Conservation (phyloP, 805 yeast species). For the Hanseniaspora vineae region DNA sequence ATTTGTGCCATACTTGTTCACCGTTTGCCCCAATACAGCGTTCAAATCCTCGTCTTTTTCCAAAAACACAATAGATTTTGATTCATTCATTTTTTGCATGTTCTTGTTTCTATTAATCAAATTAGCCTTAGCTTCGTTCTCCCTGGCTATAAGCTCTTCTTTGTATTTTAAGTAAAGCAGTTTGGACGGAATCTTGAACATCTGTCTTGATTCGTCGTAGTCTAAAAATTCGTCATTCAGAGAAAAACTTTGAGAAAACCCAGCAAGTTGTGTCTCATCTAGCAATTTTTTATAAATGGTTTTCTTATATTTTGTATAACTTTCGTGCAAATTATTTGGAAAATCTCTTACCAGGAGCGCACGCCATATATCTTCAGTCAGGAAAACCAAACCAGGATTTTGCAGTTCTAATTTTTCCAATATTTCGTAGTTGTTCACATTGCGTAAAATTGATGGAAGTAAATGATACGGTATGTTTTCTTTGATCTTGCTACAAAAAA, state of each 20-base stretch:
- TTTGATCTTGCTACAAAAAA: neutral
- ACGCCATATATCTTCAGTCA: constrained; percentile 23
- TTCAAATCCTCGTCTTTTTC: constrained; percentile 13
- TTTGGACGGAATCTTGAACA: constrained; percentile 25
- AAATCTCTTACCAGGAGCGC: constrained; percentile 21
- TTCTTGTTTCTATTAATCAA: constrained; percentile 21
- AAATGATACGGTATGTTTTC: neutral
- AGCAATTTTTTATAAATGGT: constrained; percentile 5
- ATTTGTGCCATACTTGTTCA: neutral
- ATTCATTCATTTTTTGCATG: constrained; percentile 20
- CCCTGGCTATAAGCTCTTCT: constrained; percentile 22
- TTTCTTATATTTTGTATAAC: constrained; percentile 17
- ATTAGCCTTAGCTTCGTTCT: constrained; percentile 25
- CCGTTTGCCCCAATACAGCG: constrained; percentile 6
- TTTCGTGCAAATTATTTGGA: constrained; percentile 23
- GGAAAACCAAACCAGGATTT: neutral
- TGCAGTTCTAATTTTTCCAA: neutral
- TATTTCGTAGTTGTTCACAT: neutral
- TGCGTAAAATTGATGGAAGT: neutral
- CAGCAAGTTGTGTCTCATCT: too few relatives aligned
- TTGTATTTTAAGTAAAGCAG: constrained; percentile 23
- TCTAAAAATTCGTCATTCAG: constrained; percentile 7
- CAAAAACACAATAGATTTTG: constrained; percentile 19
- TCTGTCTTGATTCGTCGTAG: constrained; percentile 13
- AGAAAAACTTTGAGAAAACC: too few relatives aligned